Evolutionary conservation across 441 rosid species (phyloP).

Genomic region (Populus hybrid): DNA sequence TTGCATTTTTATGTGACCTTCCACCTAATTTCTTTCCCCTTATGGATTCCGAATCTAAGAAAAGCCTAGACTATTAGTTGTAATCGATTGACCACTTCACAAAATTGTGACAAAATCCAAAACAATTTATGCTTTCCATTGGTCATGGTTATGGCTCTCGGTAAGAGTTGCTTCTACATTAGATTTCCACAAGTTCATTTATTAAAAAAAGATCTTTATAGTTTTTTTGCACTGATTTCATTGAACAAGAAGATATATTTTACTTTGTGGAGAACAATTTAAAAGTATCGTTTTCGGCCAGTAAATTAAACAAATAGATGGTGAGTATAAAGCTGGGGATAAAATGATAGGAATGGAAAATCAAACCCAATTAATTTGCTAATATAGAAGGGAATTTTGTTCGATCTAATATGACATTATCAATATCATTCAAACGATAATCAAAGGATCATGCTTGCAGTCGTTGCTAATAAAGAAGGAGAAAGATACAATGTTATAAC

Average conservation of each 20-base stretch:
- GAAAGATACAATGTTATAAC: too few species aligned
- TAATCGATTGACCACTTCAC: neutral
- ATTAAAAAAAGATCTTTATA: too few species aligned
- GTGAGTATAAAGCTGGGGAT: neutral
- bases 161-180: neutral
- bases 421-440: too few species aligned
- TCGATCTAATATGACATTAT: too few species aligned
- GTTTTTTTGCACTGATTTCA: neutral
- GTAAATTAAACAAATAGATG: slow-evolving; percentile 2
- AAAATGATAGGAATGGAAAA: too few species aligned
- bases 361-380: too few species aligned
- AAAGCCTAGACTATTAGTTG: neutral
- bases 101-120: neutral
- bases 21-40: neutral
- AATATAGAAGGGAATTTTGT: too few species aligned
- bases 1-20: too few species aligned
- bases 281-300: neutral
- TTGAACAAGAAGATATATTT: neutral
- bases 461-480: too few species aligned
- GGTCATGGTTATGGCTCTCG: neutral
- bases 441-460: too few species aligned
- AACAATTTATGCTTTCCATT: neutral
- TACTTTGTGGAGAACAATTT: neutral
- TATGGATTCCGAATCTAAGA: neutral
- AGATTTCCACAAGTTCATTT: too few species aligned